phyloP scores from a whole-genome alignment of 768 basidiomycete species.

The Leccinum aurantiacum region DNA sequence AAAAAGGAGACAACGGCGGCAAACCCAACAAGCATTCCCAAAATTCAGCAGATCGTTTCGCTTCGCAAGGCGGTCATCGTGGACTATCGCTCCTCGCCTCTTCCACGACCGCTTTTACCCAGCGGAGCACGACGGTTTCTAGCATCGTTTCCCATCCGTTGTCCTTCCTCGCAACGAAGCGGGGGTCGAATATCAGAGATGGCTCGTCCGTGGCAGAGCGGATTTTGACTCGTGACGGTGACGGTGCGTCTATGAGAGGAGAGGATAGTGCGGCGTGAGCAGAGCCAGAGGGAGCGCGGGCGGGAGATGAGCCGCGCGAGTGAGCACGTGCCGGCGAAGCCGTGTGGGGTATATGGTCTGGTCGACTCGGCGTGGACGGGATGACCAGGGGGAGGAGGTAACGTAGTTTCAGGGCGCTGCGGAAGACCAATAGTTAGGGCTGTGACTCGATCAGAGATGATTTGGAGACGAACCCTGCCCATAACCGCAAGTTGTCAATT shows the following conservation, averaged over 20 bases:
- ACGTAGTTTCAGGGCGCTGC: conserved; percentile 77
- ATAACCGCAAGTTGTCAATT: conserved; percentile 81
- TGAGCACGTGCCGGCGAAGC: conserved; percentile 20
- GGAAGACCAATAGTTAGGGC: conserved; percentile 2
- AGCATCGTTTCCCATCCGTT: conserved; percentile 84
- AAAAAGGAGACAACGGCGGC: not conserved
- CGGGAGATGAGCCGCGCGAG: conserved; percentile 26
- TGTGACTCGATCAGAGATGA: not conserved
- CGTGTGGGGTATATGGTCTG: conserved; percentile 27
- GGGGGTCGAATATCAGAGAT: conserved; percentile 67
- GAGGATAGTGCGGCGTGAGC: conserved; percentile 7
- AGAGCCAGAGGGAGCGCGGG: conserved; percentile 15
- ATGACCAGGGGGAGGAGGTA: conserved; percentile 71
- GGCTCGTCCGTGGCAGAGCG: conserved; percentile 45
- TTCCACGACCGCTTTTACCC: conserved; percentile 67
- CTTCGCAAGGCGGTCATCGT: conserved; percentile 16
- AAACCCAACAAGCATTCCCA: not conserved
- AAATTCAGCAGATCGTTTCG: not conserved
- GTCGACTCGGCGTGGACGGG: conserved; percentile 41
- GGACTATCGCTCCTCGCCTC: conserved; percentile 52
- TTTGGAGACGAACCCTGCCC: conserved; percentile 67
- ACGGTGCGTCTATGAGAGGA: conserved; percentile 15
- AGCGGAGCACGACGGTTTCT: conserved; percentile 56
- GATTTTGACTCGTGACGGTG: conserved; percentile 33
- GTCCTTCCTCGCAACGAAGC: conserved; percentile 68